Percentiles rank a stretch among this genome's conserved stretches.
phyloP scores from a whole-genome alignment of 140 eudicot species.

The Cichorium intybus region DNA sequence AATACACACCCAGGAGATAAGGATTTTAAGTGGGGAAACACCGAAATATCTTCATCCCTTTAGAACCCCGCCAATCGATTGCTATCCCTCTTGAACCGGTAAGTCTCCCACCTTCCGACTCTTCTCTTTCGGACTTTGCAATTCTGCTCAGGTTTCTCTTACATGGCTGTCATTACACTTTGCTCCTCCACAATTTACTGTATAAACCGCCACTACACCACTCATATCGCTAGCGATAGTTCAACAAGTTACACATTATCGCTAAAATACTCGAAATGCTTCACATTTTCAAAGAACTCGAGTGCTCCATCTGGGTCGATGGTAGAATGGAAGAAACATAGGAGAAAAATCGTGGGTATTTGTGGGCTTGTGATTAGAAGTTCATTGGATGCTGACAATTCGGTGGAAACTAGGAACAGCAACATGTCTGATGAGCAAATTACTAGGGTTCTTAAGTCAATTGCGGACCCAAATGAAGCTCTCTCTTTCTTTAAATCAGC shows the following conservation, averaged over 20 bases:
- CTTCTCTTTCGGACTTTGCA: background rate
- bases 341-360: conserved; percentile 34
- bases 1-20: conserved; percentile 5
- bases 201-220: conserved; percentile 13
- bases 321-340: conserved; percentile 57
- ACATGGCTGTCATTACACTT: conserved; percentile 54
- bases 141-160: conserved; percentile 11
- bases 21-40: conserved; percentile 11
- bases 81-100: conserved; percentile 18
- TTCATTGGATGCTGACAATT: conserved; percentile 29
- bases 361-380: conserved; percentile 40
- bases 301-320: conserved; percentile 39
- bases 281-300: conserved; percentile 16
- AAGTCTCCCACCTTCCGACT: conserved; percentile 9
- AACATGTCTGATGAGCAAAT: conserved; percentile 46
- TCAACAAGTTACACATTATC: conserved; percentile 25
- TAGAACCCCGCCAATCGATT: conserved; percentile 24
- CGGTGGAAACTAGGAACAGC: conserved; percentile 19
- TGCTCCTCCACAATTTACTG: conserved; percentile 41
- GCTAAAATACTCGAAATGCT: conserved; percentile 18
- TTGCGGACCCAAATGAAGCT: conserved; percentile 49
- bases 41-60: conserved; percentile 18
- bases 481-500: conserved; percentile 49
- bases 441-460: conserved; percentile 49
- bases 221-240: conserved; percentile 5